A percentile compares a stretch with the other conserved stretches of the same genome.
phyloP scores from a whole-genome alignment of 169 alveolate genomes.

The Plasmodium coatneyi region DNA sequence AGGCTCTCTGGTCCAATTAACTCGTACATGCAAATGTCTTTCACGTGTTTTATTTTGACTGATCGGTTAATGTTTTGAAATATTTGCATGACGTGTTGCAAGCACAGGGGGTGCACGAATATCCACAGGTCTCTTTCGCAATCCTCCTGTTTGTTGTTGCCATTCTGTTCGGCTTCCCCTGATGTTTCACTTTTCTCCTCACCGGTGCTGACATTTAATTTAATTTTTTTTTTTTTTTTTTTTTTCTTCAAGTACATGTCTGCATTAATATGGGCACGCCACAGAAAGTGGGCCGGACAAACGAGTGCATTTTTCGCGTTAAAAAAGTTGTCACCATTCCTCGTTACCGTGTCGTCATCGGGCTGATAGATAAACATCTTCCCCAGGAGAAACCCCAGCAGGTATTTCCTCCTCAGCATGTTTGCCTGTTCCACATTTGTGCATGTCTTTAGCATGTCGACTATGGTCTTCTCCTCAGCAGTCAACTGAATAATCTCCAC shows the following conservation, averaged over 20 bases:
- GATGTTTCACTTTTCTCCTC: neutral
- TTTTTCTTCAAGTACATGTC: constrained; percentile 1
- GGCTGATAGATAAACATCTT: constrained; percentile 31
- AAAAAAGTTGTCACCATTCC: constrained; percentile 15
- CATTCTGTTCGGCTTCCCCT: neutral
- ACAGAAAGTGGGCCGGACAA: constrained; percentile 61
- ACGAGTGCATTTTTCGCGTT: constrained; percentile 22
- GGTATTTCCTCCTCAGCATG: constrained; percentile 27
- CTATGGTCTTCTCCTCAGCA: constrained; percentile 20
- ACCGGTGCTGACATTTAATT: neutral
- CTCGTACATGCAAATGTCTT: constrained; percentile 70
- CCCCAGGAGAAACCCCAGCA: constrained; percentile 27
- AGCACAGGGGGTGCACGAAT: constrained; percentile 56
- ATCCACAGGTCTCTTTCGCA: constrained; percentile 44
- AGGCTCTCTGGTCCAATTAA: constrained; percentile 55
- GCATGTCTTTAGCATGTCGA: constrained; percentile 1
- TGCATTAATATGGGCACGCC: constrained; percentile 30
- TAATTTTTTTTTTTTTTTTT: neutral
- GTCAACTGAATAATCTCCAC: constrained; percentile 41
- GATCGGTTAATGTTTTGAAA: neutral
- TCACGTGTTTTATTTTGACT: constrained; percentile 47
- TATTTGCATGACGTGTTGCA: constrained; percentile 9
- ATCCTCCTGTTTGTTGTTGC: neutral
- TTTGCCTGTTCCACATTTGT: constrained; percentile 59
- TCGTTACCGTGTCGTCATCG: neutral